phyloP scores from a whole-genome alignment of 1,284 basidiomycete species.

The Heliocybe sulcata region DNA sequence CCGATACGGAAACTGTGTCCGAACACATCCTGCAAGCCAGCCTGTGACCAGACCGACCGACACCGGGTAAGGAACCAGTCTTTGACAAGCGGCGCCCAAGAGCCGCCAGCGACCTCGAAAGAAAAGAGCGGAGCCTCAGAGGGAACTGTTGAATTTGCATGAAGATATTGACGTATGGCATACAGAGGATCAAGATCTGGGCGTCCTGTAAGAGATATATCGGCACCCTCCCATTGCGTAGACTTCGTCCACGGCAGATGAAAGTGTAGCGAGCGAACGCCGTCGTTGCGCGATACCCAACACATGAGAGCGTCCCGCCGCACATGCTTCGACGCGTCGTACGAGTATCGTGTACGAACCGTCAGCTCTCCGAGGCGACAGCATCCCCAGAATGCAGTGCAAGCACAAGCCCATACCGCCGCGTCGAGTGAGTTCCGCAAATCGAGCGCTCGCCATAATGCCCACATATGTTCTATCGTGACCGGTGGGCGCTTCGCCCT shows the following conservation, averaged over 20 bases:
- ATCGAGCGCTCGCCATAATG: conserved; percentile 17
- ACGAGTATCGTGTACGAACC: conserved; percentile 2
- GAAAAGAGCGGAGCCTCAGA: conserved; percentile 9
- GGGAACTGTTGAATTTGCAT: conserved; percentile 4
- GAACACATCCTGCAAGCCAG: conserved; percentile 5
- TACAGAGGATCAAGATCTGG: background rate
- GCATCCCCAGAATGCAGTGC: conserved; percentile 11
- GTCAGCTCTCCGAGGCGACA: conserved; percentile 10
- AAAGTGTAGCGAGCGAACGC: background rate
- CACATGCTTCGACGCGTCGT: conserved; percentile 6
- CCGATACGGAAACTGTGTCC: conserved; percentile 24
- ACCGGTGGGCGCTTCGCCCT: conserved; percentile 19
- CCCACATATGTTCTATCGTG: conserved; percentile 22
- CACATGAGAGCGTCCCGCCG: background rate
- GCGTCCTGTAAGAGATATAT: conserved; percentile 3
- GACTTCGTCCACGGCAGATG: conserved; percentile 10
- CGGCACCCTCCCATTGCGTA: conserved; percentile 6
- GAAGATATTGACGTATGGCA: conserved; percentile 7
- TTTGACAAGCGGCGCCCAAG: conserved; percentile 8
- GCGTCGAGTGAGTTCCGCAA: conserved; percentile 15
- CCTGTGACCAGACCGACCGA: conserved; percentile 9
- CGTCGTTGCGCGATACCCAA: background rate
- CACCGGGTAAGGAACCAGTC: conserved; percentile 12
- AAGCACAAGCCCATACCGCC: conserved; percentile 17
- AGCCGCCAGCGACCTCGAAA: conserved; percentile 2